phyloP scores from a whole-genome alignment of 495 filamentous ascomycete genomes.

The Penicillium arizonense region DNA sequence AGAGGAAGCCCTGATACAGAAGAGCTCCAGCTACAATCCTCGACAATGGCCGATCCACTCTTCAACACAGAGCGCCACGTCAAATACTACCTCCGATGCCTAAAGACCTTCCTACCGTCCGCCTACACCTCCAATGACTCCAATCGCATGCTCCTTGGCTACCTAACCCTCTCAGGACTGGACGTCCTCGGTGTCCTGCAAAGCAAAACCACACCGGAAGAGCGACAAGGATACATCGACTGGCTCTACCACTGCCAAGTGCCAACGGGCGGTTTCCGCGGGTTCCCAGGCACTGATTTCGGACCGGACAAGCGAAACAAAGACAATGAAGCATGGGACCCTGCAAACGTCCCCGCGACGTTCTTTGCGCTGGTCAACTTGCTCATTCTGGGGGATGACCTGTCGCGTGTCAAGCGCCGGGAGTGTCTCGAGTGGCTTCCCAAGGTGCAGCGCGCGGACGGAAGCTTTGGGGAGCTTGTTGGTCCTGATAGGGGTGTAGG shows the following conservation, averaged over 20 bases:
- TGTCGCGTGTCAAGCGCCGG: conserved; percentile 63
- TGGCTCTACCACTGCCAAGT: conserved; percentile 79
- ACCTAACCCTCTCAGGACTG: conserved; percentile 79
- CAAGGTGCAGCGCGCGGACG: conserved; percentile 75
- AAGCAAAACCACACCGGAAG: conserved; percentile 51
- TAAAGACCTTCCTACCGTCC: conserved; percentile 75
- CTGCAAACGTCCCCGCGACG: conserved; percentile 80
- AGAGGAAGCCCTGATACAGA: background rate
- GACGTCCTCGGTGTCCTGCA: conserved; percentile 72
- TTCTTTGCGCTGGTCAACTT: conserved; percentile 81
- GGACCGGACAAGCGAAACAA: conserved; percentile 39
- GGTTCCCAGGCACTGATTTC: conserved; percentile 68
- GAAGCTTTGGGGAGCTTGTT: conserved; percentile 86
- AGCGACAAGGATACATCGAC: conserved; percentile 58
- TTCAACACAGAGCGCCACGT: conserved; percentile 74
- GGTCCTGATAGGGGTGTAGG: conserved; percentile 58
- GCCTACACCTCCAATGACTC: conserved; percentile 84
- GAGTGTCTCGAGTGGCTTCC: conserved; percentile 72
- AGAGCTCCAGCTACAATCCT: background rate
- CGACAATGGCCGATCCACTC: conserved; percentile 35
- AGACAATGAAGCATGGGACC: conserved; percentile 63
- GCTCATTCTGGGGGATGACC: conserved; percentile 70
- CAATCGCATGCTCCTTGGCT: conserved; percentile 84
- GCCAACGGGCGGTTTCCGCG: conserved; percentile 74
- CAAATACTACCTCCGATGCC: conserved; percentile 90